phyloP scores from a whole-genome alignment of 371 early-diverging fungal species.

The Mortierella sp. region DNA sequence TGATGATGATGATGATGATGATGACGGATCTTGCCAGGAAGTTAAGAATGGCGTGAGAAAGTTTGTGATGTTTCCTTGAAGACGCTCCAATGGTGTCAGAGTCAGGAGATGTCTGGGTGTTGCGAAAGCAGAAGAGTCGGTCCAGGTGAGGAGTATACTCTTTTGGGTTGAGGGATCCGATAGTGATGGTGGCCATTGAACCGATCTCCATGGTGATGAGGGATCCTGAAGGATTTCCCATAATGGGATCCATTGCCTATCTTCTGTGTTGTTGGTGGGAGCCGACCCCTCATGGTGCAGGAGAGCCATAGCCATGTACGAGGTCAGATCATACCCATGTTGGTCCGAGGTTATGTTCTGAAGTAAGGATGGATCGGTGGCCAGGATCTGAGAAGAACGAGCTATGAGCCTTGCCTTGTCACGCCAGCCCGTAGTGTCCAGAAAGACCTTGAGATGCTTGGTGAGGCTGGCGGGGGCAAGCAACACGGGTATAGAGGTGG shows the following conservation, averaged over 20 bases:
- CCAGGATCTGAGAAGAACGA: conserved; percentile 29
- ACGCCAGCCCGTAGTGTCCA: conserved; percentile 40
- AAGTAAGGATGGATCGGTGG: conserved; percentile 1
- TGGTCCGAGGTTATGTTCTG: background rate
- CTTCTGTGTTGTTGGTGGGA: background rate
- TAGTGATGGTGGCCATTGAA: conserved; percentile 20
- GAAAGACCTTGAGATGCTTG: conserved; percentile 39
- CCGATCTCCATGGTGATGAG: conserved; percentile 1
- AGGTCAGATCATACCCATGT: conserved; percentile 20
- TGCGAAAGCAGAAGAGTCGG: conserved; percentile 16
- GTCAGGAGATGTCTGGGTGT: conserved; percentile 42
- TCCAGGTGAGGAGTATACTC: conserved; percentile 19
- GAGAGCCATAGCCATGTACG: conserved; percentile 43
- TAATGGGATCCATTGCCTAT: background rate
- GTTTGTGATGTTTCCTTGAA: conserved; percentile 13
- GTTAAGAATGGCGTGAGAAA: conserved; percentile 29
- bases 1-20: background rate
- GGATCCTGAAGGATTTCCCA: conserved; percentile 10
- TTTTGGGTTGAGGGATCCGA: conserved; percentile 19
- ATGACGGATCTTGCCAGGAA: conserved; percentile 16
- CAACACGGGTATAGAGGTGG: conserved; percentile 21
- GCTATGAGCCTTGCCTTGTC: conserved; percentile 47
- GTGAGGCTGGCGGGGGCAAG: conserved; percentile 42
- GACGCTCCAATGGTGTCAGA: conserved; percentile 45
- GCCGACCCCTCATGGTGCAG: conserved; percentile 15